A percentile compares a stretch with the other conserved stretches of the same genome.
Conservation (phyloP, 306 rosid genomes). For the Prunus campanulata region DNA sequence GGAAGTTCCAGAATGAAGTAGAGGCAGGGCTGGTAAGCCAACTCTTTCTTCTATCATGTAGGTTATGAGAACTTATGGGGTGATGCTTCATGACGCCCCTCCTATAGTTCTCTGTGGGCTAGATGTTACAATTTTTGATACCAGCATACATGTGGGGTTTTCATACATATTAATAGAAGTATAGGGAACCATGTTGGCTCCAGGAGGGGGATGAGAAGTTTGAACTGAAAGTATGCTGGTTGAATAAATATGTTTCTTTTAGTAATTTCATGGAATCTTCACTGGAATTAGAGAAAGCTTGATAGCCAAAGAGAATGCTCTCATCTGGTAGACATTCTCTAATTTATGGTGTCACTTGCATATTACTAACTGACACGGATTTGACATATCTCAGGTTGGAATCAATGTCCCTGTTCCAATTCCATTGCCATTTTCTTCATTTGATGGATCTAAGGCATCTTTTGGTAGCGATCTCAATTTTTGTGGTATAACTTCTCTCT, state of each 20-base stretch:
- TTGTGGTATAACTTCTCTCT: slow-evolving; percentile 28
- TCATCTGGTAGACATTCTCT: background rate
- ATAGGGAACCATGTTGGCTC: background rate
- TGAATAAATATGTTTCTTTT: background rate
- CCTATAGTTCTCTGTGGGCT: background rate
- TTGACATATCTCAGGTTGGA: slow-evolving; percentile 50
- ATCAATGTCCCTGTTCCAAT: slow-evolving; percentile 57
- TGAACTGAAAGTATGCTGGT: background rate
- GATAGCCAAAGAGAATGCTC: background rate
- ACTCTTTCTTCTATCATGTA: slow-evolving; percentile 8
- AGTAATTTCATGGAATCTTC: background rate
- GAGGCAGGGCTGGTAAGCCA: slow-evolving; percentile 51
- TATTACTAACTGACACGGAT: slow-evolving; percentile 6
- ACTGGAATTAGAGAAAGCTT: background rate
- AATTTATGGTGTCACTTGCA: background rate
- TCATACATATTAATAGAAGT: background rate
- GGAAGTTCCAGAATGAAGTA: slow-evolving; percentile 61
- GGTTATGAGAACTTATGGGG: slow-evolving; percentile 9
- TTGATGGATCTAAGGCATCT: slow-evolving; percentile 40
- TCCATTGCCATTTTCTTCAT: slow-evolving; percentile 51
- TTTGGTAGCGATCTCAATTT: slow-evolving; percentile 41
- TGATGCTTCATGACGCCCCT: background rate
- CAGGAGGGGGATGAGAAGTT: background rate
- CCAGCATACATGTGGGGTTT: background rate
- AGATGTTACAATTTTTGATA: background rate